Conservation (phyloP, 1,139 yeast genomes). For the Geotrichum macrosporum region DNA sequence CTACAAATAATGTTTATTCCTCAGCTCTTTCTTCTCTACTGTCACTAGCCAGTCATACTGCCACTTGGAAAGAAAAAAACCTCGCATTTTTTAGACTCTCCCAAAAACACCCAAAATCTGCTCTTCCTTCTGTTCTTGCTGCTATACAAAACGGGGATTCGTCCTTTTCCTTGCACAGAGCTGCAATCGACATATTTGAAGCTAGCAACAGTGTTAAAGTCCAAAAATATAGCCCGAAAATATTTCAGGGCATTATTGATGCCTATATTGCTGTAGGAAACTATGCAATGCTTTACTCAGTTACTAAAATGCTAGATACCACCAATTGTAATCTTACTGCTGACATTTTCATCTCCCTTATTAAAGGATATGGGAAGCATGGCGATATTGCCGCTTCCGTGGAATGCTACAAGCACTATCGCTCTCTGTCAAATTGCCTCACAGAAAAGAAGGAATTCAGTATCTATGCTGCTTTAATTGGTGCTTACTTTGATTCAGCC, state of each 20-base stretch:
- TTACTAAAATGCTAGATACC: conserved; percentile 7
- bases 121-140: conserved; percentile 17
- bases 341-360: conserved; percentile 16
- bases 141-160: conserved; percentile 23
- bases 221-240: conserved; percentile 24
- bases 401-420: conserved; percentile 20
- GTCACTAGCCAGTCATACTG: conserved; percentile 27
- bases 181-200: conserved; percentile 31
- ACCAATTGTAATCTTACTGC: conserved; percentile 16
- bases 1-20: conserved; percentile 34
- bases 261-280: conserved; percentile 22
- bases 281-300: conserved; percentile 18
- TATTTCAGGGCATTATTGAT: conserved; percentile 24
- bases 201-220: conserved; percentile 30
- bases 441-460: conserved; percentile 20
- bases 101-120: conserved; percentile 12
- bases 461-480: conserved; percentile 34
- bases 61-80: conserved; percentile 9
- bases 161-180: conserved; percentile 26
- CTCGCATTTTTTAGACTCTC: conserved; percentile 19
- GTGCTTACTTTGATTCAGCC: conserved; percentile 33
- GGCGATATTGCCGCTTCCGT: conserved; percentile 24
- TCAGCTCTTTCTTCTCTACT: conserved; percentile 32
- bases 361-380: conserved; percentile 24
- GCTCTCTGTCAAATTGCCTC: conserved; percentile 15